These are phyloP conservation scores for Metschnikowia continentalis DNA, from an alignment of 805 yeast genomes.

Conservation along the genomic window DNA sequence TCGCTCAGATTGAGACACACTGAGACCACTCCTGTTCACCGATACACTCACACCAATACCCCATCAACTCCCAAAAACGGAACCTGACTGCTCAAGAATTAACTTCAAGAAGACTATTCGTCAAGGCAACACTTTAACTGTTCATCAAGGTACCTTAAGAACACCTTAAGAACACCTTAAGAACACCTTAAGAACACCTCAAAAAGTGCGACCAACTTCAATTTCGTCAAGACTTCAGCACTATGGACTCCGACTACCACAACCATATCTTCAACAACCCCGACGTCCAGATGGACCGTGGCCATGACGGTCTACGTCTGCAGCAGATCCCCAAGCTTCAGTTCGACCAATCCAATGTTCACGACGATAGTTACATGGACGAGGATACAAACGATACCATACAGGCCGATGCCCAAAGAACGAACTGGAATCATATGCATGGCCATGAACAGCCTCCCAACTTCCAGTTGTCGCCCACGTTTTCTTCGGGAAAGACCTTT, in stretches of 20 bases:
- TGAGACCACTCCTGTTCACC: too few relatives aligned
- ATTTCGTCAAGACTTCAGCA: too few relatives aligned
- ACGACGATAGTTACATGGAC: conserved; percentile 37
- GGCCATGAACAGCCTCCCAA: conserved; percentile 13
- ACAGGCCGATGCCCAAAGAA: conserved; percentile 7
- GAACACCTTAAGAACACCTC: too few relatives aligned
- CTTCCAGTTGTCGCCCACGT: conserved; percentile 24
- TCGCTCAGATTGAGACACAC: too few relatives aligned
- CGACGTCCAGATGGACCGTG: not conserved
- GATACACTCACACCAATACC: too few relatives aligned
- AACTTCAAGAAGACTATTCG: too few relatives aligned
- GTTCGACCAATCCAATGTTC: not conserved
- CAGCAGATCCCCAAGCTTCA: not conserved
- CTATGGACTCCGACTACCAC: conserved; percentile 5
- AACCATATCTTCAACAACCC: conserved; percentile 3
- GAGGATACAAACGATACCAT: conserved; percentile 30
- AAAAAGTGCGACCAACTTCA: too few relatives aligned
- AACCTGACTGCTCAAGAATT: too few relatives aligned
- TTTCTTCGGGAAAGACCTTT: conserved; percentile 17
- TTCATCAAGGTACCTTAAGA: too few relatives aligned
- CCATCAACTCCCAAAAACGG: too few relatives aligned
- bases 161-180: too few relatives aligned
- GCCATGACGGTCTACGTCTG: not conserved
- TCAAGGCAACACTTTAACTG: too few relatives aligned
- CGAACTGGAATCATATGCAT: conserved; percentile 4